Conservation (phyloP, 805 yeast species). For the Suhomyces vadensis region DNA sequence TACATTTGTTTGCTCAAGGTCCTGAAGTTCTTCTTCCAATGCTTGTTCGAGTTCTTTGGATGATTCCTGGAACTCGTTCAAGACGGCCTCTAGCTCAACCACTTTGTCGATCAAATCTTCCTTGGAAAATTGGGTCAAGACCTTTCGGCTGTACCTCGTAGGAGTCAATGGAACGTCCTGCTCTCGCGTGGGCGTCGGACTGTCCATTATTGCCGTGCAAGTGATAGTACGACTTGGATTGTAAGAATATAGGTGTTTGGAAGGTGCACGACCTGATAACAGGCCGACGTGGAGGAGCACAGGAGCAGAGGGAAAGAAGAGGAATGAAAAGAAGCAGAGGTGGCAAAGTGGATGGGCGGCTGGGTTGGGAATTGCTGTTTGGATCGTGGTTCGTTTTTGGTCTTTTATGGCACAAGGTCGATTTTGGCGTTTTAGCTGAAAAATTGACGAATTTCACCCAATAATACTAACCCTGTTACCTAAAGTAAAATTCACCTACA, state of each 20-base stretch:
- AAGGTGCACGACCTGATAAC: background rate
- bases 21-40: slow-evolving; percentile 43
- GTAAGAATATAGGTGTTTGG: background rate
- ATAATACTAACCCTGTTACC: too few species aligned
- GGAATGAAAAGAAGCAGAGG: too few species aligned
- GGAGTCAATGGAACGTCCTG: slow-evolving; percentile 13
- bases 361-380: too few species aligned
- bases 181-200: slow-evolving; percentile 13
- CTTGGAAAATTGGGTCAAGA: slow-evolving; percentile 12
- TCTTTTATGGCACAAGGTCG: too few species aligned
- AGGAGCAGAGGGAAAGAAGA: too few species aligned
- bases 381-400: too few species aligned
- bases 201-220: slow-evolving; percentile 10
- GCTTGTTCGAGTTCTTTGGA: slow-evolving; percentile 47
- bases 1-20: slow-evolving; percentile 28
- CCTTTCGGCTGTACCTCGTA: slow-evolving; percentile 10
- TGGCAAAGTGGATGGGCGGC: too few species aligned
- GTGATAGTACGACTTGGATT: background rate
- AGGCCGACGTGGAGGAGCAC: too few species aligned
- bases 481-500: too few species aligned
- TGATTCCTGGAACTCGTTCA: slow-evolving; percentile 44
- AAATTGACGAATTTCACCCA: too few species aligned
- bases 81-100: slow-evolving; percentile 37
- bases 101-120: slow-evolving; percentile 29
- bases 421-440: too few species aligned